A percentile compares a stretch with the other conserved stretches of the same genome.
phyloP scores from a whole-genome alignment of 176 grass and related monocot species.

The Cenchrus purpureus region DNA sequence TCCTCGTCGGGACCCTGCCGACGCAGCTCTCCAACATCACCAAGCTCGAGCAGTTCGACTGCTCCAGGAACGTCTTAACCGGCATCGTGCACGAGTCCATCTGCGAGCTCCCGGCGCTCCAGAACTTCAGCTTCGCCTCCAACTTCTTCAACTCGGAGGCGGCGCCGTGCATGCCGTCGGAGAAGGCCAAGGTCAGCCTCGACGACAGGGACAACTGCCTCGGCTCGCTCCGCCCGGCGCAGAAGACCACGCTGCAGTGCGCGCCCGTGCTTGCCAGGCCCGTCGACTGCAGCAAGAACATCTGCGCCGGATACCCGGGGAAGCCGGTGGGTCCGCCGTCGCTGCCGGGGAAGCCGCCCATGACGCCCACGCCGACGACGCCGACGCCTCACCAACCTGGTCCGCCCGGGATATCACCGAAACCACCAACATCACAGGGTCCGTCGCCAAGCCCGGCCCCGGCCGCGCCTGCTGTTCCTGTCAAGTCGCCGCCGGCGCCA shows the following conservation, averaged over 20 bases:
- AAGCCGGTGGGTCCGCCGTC: neutral
- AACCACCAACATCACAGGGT: neutral
- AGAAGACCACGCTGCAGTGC: conserved; percentile 58
- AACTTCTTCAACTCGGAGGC: conserved; percentile 72
- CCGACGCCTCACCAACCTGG: too few species aligned
- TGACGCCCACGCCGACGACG: neutral
- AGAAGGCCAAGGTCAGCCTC: conserved; percentile 12
- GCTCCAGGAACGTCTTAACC: conserved; percentile 41
- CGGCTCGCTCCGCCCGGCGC: conserved; percentile 27
- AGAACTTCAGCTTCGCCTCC: conserved; percentile 69
- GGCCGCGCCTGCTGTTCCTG: too few species aligned
- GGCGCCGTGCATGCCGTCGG: conserved; percentile 34
- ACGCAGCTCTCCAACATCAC: neutral
- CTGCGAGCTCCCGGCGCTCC: conserved; percentile 52
- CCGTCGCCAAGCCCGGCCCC: too few species aligned
- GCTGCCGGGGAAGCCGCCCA: neutral
- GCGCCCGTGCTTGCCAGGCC: conserved; percentile 50
- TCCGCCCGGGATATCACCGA: too few species aligned
- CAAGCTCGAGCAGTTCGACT: conserved; percentile 47
- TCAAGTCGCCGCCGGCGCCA: too few species aligned
- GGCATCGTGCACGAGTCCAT: conserved; percentile 50
- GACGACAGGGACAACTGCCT: conserved; percentile 55
- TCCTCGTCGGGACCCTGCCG: conserved; percentile 29
- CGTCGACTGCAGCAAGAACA: conserved; percentile 54
- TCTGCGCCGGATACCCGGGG: neutral